phyloP scores from a whole-genome alignment of 306 rosid species.

The Aeschynomene evenia region DNA sequence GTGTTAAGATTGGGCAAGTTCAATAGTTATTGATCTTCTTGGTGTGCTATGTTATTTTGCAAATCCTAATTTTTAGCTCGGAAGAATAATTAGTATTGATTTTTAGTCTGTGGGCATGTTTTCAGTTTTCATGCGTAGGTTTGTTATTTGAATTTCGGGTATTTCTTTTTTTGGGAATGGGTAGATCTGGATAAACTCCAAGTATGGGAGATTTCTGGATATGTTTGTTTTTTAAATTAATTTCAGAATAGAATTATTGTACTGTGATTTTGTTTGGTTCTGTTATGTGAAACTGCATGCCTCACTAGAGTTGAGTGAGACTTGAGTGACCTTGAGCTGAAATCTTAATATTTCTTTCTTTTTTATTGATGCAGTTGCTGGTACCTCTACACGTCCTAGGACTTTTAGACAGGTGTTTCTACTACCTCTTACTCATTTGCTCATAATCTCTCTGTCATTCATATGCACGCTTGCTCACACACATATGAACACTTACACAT shows the following conservation, averaged over 20 bases:
- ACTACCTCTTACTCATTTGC: background rate
- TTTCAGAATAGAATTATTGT: background rate
- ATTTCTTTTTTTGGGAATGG: background rate
- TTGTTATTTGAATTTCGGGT: background rate
- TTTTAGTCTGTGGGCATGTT: constrained; percentile 7
- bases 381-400: constrained; percentile 78
- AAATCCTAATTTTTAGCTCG: background rate
- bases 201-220: constrained; percentile 12
- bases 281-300: constrained; percentile 21
- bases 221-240: background rate
- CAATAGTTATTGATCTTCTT: background rate
- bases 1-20: background rate
- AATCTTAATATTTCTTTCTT: constrained; percentile 23
- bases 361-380: constrained; percentile 69
- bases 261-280: background rate
- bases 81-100: background rate
- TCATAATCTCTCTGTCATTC: background rate
- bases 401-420: constrained; percentile 65
- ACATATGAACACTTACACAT: background rate
- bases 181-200: constrained; percentile 25
- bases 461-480: background rate
- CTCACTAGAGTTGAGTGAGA: background rate
- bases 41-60: background rate
- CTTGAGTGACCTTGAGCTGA: background rate
- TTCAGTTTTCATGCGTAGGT: background rate